These are phyloP conservation scores for Penicillium verrucosum DNA, from an alignment of 2,329 filamentous ascomycete genomes.

Conservation along the genomic window DNA sequence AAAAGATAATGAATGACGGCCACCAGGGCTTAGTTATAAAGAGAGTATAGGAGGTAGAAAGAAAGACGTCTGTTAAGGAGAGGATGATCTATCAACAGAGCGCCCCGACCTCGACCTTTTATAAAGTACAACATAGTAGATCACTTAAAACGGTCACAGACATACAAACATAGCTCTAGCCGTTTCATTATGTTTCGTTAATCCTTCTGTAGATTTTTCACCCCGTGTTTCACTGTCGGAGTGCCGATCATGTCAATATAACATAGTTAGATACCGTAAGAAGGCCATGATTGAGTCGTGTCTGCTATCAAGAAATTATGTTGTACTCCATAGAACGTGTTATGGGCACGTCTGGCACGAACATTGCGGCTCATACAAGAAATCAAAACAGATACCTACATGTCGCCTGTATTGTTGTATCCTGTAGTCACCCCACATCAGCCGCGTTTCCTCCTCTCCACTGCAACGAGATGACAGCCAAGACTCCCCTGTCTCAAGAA, in stretches of 20 bases:
- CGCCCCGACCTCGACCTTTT: background rate
- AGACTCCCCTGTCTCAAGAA: no score
- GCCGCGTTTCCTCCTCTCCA: no score
- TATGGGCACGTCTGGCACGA: background rate
- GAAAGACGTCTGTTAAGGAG: no score
- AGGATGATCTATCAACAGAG: no score
- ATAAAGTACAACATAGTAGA: background rate
- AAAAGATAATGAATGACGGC: no score
- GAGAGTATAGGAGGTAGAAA: no score
- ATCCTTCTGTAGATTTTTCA: background rate
- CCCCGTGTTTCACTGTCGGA: background rate
- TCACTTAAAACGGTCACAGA: background rate
- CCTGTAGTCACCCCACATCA: no score
- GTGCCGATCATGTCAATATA: background rate
- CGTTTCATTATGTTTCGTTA: background rate
- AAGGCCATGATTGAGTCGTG: background rate
- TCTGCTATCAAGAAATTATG: background rate
- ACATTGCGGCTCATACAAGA: background rate
- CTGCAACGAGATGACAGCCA: no score
- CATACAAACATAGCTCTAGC: background rate
- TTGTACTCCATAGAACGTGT: no score
- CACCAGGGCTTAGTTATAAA: no score
- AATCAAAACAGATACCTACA: no score
- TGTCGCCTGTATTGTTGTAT: no score
- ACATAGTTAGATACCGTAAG: background rate